Conservation (phyloP, 164 flowering plant species). For the Annona cherimola region DNA sequence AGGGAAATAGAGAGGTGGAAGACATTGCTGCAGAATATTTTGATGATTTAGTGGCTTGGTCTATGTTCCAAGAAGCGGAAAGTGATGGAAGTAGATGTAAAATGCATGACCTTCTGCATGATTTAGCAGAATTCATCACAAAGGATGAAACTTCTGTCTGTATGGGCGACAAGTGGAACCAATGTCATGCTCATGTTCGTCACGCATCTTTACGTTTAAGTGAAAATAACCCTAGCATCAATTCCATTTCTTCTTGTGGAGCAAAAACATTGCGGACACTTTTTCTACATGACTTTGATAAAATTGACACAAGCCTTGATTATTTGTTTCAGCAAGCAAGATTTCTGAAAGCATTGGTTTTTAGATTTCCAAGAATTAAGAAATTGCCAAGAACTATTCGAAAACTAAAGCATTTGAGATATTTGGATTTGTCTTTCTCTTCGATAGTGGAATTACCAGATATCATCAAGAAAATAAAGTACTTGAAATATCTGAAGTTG, state of each 20-base stretch:
- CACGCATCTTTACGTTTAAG: neutral
- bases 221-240: neutral
- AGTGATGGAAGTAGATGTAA: neutral
- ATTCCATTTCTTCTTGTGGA: neutral
- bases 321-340: neutral
- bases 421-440: slow-evolving; percentile 1
- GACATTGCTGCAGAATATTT: slow-evolving; percentile 5
- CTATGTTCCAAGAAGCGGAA: neutral
- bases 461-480: too few species aligned
- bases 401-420: slow-evolving; percentile 4
- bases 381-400: slow-evolving; percentile 3
- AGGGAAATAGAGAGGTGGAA: slow-evolving; percentile 2
- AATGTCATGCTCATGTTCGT: neutral
- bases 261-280: neutral
- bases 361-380: neutral
- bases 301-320: neutral
- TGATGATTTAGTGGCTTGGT: slow-evolving; percentile 6
- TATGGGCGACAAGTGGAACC: neutral
- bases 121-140: slow-evolving; percentile 2
- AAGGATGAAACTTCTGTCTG: neutral
- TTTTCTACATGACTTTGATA: neutral
- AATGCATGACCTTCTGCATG: slow-evolving; percentile 12
- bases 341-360: slow-evolving; percentile 5
- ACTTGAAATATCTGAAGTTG: too few species aligned
- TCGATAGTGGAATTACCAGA: neutral